These are phyloP conservation scores for Salix caprea DNA, from an alignment of 345 rosid species.

Conservation along the genomic window DNA sequence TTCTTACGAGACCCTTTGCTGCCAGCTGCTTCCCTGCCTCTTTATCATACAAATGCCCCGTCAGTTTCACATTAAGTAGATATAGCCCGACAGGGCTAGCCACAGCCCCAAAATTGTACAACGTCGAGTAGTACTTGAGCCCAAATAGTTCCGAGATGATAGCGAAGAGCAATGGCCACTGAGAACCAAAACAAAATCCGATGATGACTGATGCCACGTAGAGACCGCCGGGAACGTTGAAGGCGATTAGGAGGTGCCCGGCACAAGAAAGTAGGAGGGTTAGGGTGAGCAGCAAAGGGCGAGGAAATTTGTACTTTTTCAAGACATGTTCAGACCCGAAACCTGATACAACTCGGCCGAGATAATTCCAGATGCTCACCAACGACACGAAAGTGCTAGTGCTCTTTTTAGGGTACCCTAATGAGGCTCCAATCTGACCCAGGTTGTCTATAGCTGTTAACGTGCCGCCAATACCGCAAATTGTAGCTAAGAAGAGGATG, in stretches of 20 bases:
- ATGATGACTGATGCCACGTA: constrained; percentile 49
- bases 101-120: constrained; percentile 51
- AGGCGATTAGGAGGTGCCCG: constrained; percentile 53
- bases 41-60: constrained; percentile 52
- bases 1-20: constrained; percentile 26
- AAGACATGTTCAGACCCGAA: constrained; percentile 48
- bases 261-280: constrained; percentile 44
- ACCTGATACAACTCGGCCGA: constrained; percentile 52
- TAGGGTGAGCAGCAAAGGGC: constrained; percentile 41
- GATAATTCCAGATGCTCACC: constrained; percentile 63
- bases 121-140: constrained; percentile 57
- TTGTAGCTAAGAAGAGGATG: constrained; percentile 48
- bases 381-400: constrained; percentile 50
- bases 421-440: constrained; percentile 56
- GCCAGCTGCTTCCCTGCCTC: constrained; percentile 50
- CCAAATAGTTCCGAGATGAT: constrained; percentile 64
- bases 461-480: constrained; percentile 59
- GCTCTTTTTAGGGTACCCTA: constrained; percentile 47
- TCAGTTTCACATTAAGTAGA: constrained; percentile 45
- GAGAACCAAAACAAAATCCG: constrained; percentile 62
- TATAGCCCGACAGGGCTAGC: constrained; percentile 67
- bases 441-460: constrained; percentile 61
- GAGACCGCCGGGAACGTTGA: constrained; percentile 36
- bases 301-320: constrained; percentile 43
- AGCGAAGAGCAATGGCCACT: constrained; percentile 54